Percentiles rank a stretch among this genome's conserved stretches.
Conservation (phyloP, 2,329 filamentous ascomycete species). For the Calycina herbarum region DNA sequence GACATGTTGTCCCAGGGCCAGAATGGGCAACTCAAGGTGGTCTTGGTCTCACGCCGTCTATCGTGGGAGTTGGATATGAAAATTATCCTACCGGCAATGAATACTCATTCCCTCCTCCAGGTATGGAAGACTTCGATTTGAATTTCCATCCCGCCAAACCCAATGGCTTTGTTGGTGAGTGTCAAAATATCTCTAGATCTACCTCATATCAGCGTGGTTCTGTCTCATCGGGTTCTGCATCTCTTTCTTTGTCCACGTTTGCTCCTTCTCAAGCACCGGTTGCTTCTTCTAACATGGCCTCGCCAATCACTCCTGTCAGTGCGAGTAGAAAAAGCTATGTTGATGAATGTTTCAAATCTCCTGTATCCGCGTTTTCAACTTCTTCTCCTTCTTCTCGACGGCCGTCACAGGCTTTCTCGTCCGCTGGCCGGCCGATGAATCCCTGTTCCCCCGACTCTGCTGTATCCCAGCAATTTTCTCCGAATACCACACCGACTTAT, state of each 20-base stretch:
- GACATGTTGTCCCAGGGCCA: slow-evolving; percentile 30
- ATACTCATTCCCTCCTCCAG: slow-evolving; percentile 34
- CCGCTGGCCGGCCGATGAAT: slow-evolving; percentile 27
- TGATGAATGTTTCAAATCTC: slow-evolving; percentile 39
- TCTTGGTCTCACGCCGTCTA: slow-evolving; percentile 36
- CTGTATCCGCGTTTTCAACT: slow-evolving; percentile 39
- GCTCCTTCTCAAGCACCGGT: slow-evolving; percentile 26
- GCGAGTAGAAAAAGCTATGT: slow-evolving; percentile 22
- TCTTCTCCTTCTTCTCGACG: slow-evolving; percentile 35
- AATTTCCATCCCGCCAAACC: slow-evolving; percentile 43
- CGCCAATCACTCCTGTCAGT: slow-evolving; percentile 33
- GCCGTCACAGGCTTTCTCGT: slow-evolving; percentile 30
- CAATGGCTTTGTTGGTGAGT: slow-evolving; percentile 48
- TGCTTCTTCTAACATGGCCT: slow-evolving; percentile 29
- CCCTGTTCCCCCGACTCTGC: slow-evolving; percentile 28
- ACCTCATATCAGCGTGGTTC: slow-evolving; percentile 35
- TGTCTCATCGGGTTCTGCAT: slow-evolving; percentile 28
- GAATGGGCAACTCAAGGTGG: slow-evolving; percentile 36
- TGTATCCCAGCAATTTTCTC: slow-evolving; percentile 24
- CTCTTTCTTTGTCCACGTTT: slow-evolving; percentile 33
- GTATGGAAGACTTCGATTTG: slow-evolving; percentile 40
- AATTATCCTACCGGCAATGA: slow-evolving; percentile 32
- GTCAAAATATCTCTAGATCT: slow-evolving; percentile 40
- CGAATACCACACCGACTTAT: slow-evolving; percentile 26
- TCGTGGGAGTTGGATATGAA: slow-evolving; percentile 35